Evolutionary conservation across 1,139 yeast species (phyloP), one percentile per base, ranked within the genome.

Genomic region (Lodderomyces pseudojiufengensis): DNA sequence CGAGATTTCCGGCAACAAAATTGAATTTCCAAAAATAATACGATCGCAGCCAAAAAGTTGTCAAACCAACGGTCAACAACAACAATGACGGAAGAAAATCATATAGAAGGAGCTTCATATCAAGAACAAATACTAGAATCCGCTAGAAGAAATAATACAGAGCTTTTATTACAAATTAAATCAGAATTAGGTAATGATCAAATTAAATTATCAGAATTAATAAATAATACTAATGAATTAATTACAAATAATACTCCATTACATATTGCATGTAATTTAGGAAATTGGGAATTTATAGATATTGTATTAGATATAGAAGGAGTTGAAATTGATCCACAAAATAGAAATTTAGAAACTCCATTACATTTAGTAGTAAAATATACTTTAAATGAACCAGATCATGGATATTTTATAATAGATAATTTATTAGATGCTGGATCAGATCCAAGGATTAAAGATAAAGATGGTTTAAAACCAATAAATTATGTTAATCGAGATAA

Each of bases 401-500:
- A 84, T 58, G 97, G 96, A 1, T 65, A 74, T 29, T 88, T 83
- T 50, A 71, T 92, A 31, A 71, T 80, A 7, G 95, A 87, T 51
- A 84, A 84, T 55, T 70, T 92, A 44, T 68, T 92, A 41, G 97
- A 90, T 51, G 96, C 95, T 24, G 98, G 97, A 2, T 81, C 95
- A 1, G 95, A 90, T 59, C 88, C 95, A n/a, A 48, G 71, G 37
- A 58, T 66, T 27, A 49, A 51, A 20, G 72, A 70, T 45, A 54
- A 47, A 24, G 56, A 53, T 42, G 49, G 83, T 21, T 74, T 82
- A 51, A 82, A 75, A 50, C 95, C 98, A 9, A 68, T 83, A 30
- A 87, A 86, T 49, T 67, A 88, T 44, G 82, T 79, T 9, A 65
- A 59, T 22, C 65, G 69, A 10, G 74, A 77, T 34, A 72, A 75